Evolutionary conservation across 768 basidiomycete species (phyloP), one percentile per base, ranked within the genome.

Genomic region (Phylloporus rhodoxanthus): DNA sequence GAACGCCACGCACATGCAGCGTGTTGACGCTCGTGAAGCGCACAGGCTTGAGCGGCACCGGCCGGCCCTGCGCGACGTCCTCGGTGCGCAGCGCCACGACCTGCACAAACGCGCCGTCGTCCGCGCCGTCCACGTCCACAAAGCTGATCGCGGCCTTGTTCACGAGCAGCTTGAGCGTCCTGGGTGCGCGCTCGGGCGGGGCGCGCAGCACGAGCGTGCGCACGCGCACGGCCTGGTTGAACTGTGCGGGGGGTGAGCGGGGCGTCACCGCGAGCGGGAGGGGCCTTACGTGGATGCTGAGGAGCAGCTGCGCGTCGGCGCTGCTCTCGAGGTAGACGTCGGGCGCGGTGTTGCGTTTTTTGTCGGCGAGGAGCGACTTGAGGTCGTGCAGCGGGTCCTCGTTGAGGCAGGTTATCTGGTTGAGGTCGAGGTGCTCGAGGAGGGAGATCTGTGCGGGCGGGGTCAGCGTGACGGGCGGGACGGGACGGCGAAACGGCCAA

Each of bases 351-450:
- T 85, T 85, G 46, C 60, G 65, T 13, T 64, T 62, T 56, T 72
- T 81, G 34, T 43, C 20, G 0, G 60, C 54, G 14, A 86, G 53
- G 48, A 88, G 75, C 20, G 74, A 70, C 54, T 75, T 74, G 40
- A 88, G 60, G 30, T 74, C 70, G 62, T 85, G 80, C 0, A 56
- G 59, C 2, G 57, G 47, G 29, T 73, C 64, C 59, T 90, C 87
- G 61, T 90, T 89, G 56, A 90, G 75, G 57, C 86, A 87, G 51
- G 79, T 79, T 43, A 81, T 62, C 62, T 87, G 84, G 2, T 72
- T 68, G 17, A 69, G 50, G 59, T 87, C 84, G 41, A 88, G 68
- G 50, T 72, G 72, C 58, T 81, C 74, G 45, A 85, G 72, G 19
- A 83, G 68, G 20, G 80, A 81, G 45, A 70, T 68, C 79, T 82